Evolutionary conservation across 1,284 basidiomycete genomes (phyloP).

Genomic region (Puccinia triticina): DNA sequence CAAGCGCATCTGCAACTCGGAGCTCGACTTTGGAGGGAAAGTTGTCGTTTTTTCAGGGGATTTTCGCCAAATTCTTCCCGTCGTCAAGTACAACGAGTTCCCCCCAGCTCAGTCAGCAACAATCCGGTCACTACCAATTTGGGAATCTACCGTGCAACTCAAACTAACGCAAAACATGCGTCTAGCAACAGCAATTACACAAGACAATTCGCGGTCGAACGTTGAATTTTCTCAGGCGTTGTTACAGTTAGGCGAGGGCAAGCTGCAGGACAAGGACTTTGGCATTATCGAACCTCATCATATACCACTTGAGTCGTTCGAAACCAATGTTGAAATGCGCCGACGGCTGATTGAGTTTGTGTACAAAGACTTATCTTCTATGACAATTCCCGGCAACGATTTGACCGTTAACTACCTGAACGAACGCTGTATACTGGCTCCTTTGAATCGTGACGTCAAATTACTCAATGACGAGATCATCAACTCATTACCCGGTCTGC

Average conservation of each 20-base stretch:
- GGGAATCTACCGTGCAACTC: background rate
- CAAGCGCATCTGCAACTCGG: background rate
- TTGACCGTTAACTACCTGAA: background rate
- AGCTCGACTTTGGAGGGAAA: constrained; percentile 2
- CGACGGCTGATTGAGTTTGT: background rate
- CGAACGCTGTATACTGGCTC: background rate
- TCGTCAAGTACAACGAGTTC: background rate
- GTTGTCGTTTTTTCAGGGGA: constrained; percentile 10
- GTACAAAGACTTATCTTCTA: background rate
- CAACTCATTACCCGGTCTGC: background rate
- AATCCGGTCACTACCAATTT: background rate
- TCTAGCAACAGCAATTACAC: background rate
- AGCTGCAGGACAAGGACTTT: background rate
- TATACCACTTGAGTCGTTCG: background rate
- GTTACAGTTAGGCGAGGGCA: background rate
- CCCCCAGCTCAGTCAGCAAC: background rate
- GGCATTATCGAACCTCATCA: background rate
- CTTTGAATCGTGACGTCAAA: background rate
- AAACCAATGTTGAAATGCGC: background rate
- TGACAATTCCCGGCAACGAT: background rate
- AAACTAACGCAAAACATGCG: background rate
- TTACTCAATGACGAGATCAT: background rate
- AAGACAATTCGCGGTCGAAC: too few species aligned
- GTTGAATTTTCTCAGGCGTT: background rate
- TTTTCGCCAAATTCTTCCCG: too few species aligned